A percentile compares a stretch with the other conserved stretches of the same genome.
Conservation (phyloP, 495 filamentous ascomycete genomes). For the Parathielavia hyrcaniae region DNA sequence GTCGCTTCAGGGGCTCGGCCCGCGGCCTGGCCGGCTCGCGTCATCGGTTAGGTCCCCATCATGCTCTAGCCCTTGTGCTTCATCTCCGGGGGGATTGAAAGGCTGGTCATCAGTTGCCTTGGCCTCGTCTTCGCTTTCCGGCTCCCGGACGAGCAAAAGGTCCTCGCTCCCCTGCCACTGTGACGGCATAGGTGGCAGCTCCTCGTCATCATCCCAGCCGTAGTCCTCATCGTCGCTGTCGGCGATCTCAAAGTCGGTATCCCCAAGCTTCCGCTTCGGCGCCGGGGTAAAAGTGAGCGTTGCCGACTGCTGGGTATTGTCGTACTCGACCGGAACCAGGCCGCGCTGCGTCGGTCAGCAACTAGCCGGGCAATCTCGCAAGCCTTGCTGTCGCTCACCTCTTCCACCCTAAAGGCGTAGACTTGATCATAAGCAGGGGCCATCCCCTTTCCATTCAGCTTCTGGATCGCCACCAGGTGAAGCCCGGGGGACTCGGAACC, state of each 20-base stretch:
- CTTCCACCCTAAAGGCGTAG: conserved; percentile 37
- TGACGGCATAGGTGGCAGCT: conserved; percentile 41
- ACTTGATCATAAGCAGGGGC: conserved; percentile 26
- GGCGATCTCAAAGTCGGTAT: conserved; percentile 42
- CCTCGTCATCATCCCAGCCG: conserved; percentile 47
- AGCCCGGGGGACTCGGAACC: conserved; percentile 26
- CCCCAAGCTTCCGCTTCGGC: conserved; percentile 41
- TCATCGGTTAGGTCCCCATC: background rate
- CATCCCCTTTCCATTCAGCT: conserved; percentile 36
- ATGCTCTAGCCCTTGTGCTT: background rate
- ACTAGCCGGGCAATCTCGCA: conserved; percentile 4
- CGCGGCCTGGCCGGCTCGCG: background rate
- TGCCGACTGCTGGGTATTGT: conserved; percentile 25
- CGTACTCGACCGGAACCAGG: conserved; percentile 25
- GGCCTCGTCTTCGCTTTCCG: conserved; percentile 29
- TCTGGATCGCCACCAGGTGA: conserved; percentile 43
- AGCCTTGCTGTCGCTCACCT: conserved; percentile 29
- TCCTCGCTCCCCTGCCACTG: conserved; percentile 52
- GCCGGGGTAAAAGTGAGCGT: conserved; percentile 28
- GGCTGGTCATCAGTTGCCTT: conserved; percentile 23
- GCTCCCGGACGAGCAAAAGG: conserved; percentile 35
- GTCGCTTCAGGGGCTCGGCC: background rate
- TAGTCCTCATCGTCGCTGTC: conserved; percentile 50
- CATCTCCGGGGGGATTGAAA: conserved; percentile 2
- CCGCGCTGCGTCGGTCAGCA: conserved; percentile 27